A percentile compares a stretch with the other conserved stretches of the same genome.
Conservation (phyloP, 495 filamentous ascomycete species). For the Xylaria castorea region DNA sequence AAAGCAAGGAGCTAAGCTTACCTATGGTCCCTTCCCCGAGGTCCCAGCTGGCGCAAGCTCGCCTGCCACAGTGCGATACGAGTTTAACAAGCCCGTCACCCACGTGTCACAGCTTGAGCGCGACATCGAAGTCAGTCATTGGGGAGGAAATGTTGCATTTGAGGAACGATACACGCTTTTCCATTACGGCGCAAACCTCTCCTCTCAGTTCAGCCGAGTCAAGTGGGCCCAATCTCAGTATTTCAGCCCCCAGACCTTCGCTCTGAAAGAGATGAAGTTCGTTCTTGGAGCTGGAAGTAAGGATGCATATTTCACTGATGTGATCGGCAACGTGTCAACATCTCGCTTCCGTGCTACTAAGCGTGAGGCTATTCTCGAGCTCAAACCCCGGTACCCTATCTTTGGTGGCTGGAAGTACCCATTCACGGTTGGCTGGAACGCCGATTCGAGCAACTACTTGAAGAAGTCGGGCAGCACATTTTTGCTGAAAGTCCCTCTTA, state of each 20-base stretch:
- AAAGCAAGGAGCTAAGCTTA: conserved; percentile 83
- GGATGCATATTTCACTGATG: conserved; percentile 93
- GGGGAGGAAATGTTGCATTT: conserved; percentile 93
- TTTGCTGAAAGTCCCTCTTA: conserved; percentile 92
- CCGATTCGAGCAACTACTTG: conserved; percentile 76
- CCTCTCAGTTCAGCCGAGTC: conserved; percentile 84
- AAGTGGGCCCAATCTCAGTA: conserved; percentile 79
- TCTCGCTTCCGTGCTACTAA: conserved; percentile 82
- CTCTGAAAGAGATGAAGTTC: conserved; percentile 81
- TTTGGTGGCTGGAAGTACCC: conserved; percentile 98
- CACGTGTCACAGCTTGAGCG: conserved; percentile 79
- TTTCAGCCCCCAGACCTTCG: conserved; percentile 75
- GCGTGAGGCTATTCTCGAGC: conserved; percentile 81
- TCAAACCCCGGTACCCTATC: conserved; percentile 89
- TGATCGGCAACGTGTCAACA: conserved; percentile 96
- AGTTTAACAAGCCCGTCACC: conserved; percentile 91
- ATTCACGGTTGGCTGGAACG: conserved; percentile 95
- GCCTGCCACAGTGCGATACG: conserved; percentile 82
- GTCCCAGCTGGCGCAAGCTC: conserved; percentile 74
- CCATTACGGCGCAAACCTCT: conserved; percentile 84
- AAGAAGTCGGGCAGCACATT: conserved; percentile 68
- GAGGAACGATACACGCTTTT: conserved; percentile 92
- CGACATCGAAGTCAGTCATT: conserved; percentile 94
- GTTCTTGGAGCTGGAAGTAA: conserved; percentile 78
- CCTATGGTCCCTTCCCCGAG: conserved; percentile 89